Conservation (phyloP, 768 basidiomycete genomes). For the Panaeolus cyanescens region DNA sequence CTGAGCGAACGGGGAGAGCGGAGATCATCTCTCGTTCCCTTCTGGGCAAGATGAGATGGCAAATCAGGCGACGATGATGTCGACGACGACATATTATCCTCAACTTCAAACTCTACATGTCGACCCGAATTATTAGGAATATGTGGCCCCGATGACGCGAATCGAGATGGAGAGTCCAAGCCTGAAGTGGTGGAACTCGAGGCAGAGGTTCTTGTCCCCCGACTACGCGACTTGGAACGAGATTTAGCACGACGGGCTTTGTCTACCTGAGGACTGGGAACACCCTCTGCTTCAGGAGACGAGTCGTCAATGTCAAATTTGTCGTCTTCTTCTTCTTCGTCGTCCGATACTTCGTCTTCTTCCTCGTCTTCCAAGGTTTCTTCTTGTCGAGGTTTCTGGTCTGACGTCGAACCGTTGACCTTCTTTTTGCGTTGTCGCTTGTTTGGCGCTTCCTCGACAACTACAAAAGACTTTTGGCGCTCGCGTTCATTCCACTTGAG, state of each 20-base stretch:
- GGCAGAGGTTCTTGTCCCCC: conserved; percentile 22
- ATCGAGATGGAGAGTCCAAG: conserved; percentile 65
- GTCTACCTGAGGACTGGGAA: conserved; percentile 15
- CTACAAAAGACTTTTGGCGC: conserved; percentile 97
- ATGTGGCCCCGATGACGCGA: conserved; percentile 51
- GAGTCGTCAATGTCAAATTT: conserved; percentile 95
- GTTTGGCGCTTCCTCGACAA: conserved; percentile 85
- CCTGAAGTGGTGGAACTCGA: conserved; percentile 49
- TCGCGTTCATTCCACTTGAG: conserved; percentile 99
- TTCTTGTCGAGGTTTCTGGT: conserved; percentile 21
- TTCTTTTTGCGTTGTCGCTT: conserved; percentile 33
- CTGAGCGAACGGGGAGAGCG: conserved; percentile 32
- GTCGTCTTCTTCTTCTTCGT: conserved; percentile 67
- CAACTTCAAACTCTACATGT: conserved; percentile 52
- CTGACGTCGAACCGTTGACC: conserved; percentile 16
- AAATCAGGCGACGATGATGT: conserved; percentile 41
- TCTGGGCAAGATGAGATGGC: conserved; percentile 26
- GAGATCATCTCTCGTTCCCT: conserved; percentile 34
- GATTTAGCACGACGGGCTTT: conserved; percentile 15
- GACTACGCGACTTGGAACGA: conserved; percentile 43
- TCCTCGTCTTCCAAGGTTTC: conserved; percentile 46
- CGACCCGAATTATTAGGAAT: conserved; percentile 46
- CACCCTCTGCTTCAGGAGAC: conserved; percentile 51
- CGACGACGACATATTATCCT: conserved; percentile 31
- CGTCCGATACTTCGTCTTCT: conserved; percentile 50